Conservation (phyloP, 1,284 basidiomycete genomes). For the Leucoagaricus sp. region DNA sequence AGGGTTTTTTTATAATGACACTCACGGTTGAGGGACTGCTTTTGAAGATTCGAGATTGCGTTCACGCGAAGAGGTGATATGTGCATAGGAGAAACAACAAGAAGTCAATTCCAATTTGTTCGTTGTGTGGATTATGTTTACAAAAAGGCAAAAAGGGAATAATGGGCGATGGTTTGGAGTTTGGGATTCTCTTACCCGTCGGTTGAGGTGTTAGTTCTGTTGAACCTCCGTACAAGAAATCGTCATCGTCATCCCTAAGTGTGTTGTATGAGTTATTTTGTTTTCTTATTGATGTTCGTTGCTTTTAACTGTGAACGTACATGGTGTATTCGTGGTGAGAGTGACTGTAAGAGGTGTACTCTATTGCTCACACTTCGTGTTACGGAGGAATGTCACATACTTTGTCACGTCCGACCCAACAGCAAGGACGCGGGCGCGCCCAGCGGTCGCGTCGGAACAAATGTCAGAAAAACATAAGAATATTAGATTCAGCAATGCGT, state of each 20-base stretch:
- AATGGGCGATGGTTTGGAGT: conserved; percentile 15
- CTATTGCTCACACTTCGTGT: neutral
- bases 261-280: conserved; percentile 2
- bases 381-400: neutral
- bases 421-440: no score
- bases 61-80: conserved; percentile 20
- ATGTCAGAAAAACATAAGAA: neutral
- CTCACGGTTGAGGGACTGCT: conserved; percentile 59
- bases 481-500: neutral
- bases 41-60: conserved; percentile 15
- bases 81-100: conserved; percentile 15
- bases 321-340: conserved; percentile 8
- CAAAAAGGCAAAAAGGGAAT: no score
- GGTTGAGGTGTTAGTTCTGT: conserved; percentile 31
- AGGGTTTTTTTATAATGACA: no score
- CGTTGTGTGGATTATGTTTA: conserved; percentile 1
- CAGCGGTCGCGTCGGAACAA: conserved; percentile 8
- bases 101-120: conserved; percentile 15
- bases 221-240: conserved; percentile 70
- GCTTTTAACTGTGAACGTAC: conserved; percentile 1
- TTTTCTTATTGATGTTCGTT: neutral
- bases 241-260: conserved; percentile 74
- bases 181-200: conserved; percentile 42
- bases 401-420: conserved; percentile 11
- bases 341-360: neutral